Base-by-base conservation (phyloP, 331 rosid species). In the Acacia concinna region DNA sequence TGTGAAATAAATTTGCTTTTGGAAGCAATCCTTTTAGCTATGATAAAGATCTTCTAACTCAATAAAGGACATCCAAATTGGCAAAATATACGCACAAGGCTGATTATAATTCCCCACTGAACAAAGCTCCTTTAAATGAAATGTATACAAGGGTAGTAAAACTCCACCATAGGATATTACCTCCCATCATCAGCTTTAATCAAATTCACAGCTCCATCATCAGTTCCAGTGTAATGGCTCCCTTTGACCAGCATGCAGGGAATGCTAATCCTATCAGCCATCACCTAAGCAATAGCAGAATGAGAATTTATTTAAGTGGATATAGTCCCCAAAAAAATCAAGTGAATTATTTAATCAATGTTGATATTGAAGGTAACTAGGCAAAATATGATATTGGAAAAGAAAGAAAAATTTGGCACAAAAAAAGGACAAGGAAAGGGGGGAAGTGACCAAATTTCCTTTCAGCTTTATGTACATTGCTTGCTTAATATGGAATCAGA, bases 171-270 rank as follows among this genome's bases (percentile, higher is more conserved):
- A 76, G 56, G 49, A 68, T 73, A 77, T 80, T 89, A 93, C 99
- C 99, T 91, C 82, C 94, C 97, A 79, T 90, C 87, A 68, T 96
- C 97, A 76, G 87, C 79, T 90, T 87, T 96, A 79, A 96, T 91
- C 87, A 96, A 84, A 85, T 96, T 96, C 75, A 93, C 97, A 75
- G 98, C 98, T 66, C 98, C 98, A 81, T 93, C 99, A 71, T 96
- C 99, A 41, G 97, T 88, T 77, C 99, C 99, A 70, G 98, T 96
- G 90, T 96, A 96, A 90, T 89, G 91, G 91, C 98, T 96, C 85
- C 98, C 99, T 88, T 96, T 96, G 68, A 93, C 97, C 83, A 93
- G 94, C 94, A 85, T 96, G 80, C 99, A 93, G 68, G 98, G 99
- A 88, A 96, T 87, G 78, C 89, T 93, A 67, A 96, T 90, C 85